Percentiles rank a stretch among this genome's conserved stretches.
These are phyloP conservation scores for Aspergillus egyptiacus DNA, from an alignment of 495 filamentous ascomycete species.

Conservation along the genomic window DNA sequence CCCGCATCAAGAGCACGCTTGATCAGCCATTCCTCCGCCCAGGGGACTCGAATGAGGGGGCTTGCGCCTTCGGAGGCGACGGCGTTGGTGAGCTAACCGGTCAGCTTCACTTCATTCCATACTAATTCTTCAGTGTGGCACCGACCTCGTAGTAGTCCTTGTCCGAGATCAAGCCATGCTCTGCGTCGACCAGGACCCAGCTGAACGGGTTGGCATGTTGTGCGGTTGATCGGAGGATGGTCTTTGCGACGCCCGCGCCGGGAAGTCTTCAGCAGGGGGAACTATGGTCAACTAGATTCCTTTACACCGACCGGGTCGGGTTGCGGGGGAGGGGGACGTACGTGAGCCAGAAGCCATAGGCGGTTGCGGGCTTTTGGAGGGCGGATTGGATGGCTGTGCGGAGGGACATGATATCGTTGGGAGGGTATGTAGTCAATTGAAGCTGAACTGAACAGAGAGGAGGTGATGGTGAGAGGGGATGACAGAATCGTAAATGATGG, in stretches of 20 bases:
- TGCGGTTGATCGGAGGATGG: conserved; percentile 29
- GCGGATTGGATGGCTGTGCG: conserved; percentile 19
- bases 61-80: conserved; percentile 59
- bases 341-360: conserved; percentile 39
- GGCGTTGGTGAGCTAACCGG: conserved; percentile 26
- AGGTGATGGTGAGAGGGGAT: neutral
- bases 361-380: conserved; percentile 14
- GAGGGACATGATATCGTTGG: conserved; percentile 18
- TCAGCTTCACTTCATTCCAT: neutral
- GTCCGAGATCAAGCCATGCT: conserved; percentile 63
- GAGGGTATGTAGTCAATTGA: neutral
- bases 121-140: neutral
- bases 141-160: conserved; percentile 16
- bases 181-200: conserved; percentile 75
- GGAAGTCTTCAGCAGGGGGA: conserved; percentile 24
- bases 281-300: neutral
- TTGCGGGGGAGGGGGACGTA: conserved; percentile 14
- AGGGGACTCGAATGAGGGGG: conserved; percentile 62
- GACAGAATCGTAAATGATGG: too few species aligned
- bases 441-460: neutral
- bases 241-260: conserved; percentile 31
- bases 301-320: neutral
- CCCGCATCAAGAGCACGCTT: conserved; percentile 67
- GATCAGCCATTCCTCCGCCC: conserved; percentile 61
- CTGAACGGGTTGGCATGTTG: conserved; percentile 26